phyloP scores from a whole-genome alignment of 225 moss, liverwort and hornwort genomes.

The Takakia lepidozioides region DNA sequence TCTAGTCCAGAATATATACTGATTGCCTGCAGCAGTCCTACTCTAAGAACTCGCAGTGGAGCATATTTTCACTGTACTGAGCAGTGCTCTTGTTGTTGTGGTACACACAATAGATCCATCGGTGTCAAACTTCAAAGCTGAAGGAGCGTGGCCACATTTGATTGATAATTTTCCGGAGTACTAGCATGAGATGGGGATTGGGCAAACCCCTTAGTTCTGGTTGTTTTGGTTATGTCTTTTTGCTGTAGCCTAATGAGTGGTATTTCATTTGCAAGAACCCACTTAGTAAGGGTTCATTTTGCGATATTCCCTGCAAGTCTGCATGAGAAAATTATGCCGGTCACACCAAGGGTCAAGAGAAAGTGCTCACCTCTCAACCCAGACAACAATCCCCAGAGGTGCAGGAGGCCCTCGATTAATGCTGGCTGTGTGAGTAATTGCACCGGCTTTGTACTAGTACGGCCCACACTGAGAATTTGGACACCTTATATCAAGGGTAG shows the following conservation, averaged over 20 bases:
- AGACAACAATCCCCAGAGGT: too few relatives aligned
- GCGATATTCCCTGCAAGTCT: conserved; percentile 15
- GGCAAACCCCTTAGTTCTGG: conserved; percentile 32
- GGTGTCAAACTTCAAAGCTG: conserved; percentile 76
- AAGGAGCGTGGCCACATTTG: conserved; percentile 95
- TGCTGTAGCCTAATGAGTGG: conserved; percentile 12
- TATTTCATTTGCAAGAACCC: conserved; percentile 14
- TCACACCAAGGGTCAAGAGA: too few relatives aligned
- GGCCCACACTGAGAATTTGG: too few relatives aligned
- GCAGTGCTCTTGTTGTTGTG: conserved; percentile 5
- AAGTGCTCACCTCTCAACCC: too few relatives aligned
- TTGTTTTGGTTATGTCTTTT: conserved; percentile 20
- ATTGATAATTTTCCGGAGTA: conserved; percentile 97
- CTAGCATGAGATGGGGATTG: conserved; percentile 68
- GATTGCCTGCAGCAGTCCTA: too few relatives aligned
- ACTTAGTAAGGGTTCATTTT: conserved; percentile 14
- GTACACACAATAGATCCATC: conserved; percentile 75
- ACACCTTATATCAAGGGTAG: too few relatives aligned
- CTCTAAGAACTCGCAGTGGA: too few relatives aligned
- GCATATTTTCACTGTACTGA: background rate
- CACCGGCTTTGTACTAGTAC: too few relatives aligned
- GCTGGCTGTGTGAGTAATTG: too few relatives aligned
- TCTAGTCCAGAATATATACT: too few relatives aligned
- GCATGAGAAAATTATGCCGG: too few relatives aligned
- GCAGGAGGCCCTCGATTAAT: too few relatives aligned